Evolutionary conservation across 352 stramenopile species (phyloP).

Genomic region (Phytophthora meadii): DNA sequence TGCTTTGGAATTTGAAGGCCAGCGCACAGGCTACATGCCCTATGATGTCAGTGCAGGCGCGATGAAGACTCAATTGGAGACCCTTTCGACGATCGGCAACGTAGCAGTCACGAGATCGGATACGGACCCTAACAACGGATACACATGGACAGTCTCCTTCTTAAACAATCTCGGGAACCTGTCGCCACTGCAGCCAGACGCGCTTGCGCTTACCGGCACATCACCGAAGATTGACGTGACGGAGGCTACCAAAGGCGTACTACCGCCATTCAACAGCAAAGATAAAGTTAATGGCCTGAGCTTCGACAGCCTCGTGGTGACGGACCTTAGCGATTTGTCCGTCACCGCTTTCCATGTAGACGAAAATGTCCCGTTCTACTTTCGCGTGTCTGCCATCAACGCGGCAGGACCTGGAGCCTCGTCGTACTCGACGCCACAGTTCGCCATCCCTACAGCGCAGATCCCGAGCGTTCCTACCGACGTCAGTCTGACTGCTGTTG

Average conservation of each 20-base stretch:
- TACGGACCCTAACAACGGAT: conserved; percentile 92
- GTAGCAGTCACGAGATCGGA: conserved; percentile 88
- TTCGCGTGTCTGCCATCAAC: conserved; percentile 94
- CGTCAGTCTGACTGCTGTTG: conserved; percentile 81
- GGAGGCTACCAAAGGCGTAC: conserved; percentile 74
- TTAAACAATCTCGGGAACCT: conserved; percentile 91
- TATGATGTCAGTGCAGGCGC: conserved; percentile 89
- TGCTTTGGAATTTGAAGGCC: conserved; percentile 86
- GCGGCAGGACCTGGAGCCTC: conserved; percentile 71
- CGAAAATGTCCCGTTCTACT: conserved; percentile 95
- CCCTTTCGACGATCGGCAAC: conserved; percentile 87
- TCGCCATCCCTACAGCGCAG: conserved; percentile 88
- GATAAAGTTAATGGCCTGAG: conserved; percentile 82
- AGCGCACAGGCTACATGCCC: conserved; percentile 92
- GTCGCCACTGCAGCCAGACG: conserved; percentile 76
- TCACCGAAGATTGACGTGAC: conserved; percentile 80
- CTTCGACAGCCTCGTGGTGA: conserved; percentile 89
- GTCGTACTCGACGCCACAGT: conserved; percentile 83
- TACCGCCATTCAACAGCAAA: conserved; percentile 93
- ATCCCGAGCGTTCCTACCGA: conserved; percentile 69
- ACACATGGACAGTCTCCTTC: conserved; percentile 94
- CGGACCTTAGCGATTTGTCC: conserved; percentile 87
- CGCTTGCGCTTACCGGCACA: conserved; percentile 89
- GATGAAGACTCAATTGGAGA: conserved; percentile 91
- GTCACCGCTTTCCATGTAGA: conserved; percentile 88